Evolutionary conservation across 1,284 basidiomycete genomes (phyloP).

Genomic region (Trichosporon asahii): DNA sequence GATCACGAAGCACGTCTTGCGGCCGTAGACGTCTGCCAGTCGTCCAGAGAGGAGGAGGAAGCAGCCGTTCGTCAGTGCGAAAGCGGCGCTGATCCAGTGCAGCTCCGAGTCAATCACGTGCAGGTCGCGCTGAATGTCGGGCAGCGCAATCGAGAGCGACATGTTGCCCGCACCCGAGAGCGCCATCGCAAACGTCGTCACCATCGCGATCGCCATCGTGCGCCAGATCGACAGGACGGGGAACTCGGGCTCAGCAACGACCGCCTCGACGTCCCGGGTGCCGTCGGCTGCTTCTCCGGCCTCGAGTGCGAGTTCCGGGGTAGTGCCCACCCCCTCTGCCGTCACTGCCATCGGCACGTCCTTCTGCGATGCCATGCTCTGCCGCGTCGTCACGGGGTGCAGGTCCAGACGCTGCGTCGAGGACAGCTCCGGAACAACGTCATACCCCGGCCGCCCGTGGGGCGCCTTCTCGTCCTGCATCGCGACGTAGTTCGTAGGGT

Average conservation of each 20-base stretch:
- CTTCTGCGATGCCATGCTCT: background rate
- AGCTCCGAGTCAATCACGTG: slow-evolving; percentile 52
- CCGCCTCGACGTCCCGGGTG: background rate
- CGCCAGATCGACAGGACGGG: slow-evolving; percentile 15
- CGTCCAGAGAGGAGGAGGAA: slow-evolving; percentile 67
- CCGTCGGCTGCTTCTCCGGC: slow-evolving; percentile 1
- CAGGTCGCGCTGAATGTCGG: slow-evolving; percentile 60
- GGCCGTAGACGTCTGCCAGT: slow-evolving; percentile 68
- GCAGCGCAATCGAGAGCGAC: slow-evolving; percentile 59
- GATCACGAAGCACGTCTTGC: slow-evolving; percentile 61
- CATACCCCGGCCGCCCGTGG: background rate
- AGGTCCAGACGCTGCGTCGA: background rate
- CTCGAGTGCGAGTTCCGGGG: slow-evolving; percentile 18
- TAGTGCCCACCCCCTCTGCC: slow-evolving; percentile 10
- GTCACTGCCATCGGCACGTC: background rate
- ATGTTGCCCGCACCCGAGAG: slow-evolving; percentile 25
- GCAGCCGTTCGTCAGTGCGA: slow-evolving; percentile 60
- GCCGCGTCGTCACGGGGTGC: background rate
- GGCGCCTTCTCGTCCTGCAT: slow-evolving; percentile 3
- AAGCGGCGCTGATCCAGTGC: slow-evolving; percentile 66
- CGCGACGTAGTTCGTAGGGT: background rate
- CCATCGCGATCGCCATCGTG: slow-evolving; percentile 17
- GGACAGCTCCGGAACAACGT: background rate
- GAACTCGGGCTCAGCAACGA: background rate
- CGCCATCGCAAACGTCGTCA: slow-evolving; percentile 21